A percentile compares a stretch with the other conserved stretches of the same genome.
These are phyloP conservation scores for Suhomyces prunicola DNA, from an alignment of 805 yeast genomes.

Conservation along the genomic window DNA sequence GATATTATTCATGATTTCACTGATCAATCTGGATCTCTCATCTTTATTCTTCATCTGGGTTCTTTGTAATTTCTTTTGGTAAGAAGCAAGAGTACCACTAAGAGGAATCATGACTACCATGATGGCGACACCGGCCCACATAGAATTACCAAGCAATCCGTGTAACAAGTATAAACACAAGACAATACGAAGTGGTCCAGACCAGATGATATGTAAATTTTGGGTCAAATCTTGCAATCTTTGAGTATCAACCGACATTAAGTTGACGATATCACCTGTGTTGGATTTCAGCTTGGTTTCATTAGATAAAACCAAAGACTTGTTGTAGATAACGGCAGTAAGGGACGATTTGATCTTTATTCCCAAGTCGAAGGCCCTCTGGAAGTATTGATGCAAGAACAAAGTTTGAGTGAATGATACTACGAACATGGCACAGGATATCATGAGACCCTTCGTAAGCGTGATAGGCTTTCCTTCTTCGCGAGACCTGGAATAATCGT, in stretches of 20 bases:
- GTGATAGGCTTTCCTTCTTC: slow-evolving; percentile 50
- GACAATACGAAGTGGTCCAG: slow-evolving; percentile 86
- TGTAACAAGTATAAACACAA: slow-evolving; percentile 74
- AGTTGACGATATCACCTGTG: slow-evolving; percentile 90
- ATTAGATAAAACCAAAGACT: slow-evolving; percentile 64
- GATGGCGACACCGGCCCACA: slow-evolving; percentile 93
- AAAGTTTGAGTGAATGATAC: slow-evolving; percentile 77
- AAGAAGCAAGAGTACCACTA: slow-evolving; percentile 65
- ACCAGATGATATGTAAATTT: slow-evolving; percentile 79
- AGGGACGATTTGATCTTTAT: slow-evolving; percentile 71
- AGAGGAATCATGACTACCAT: slow-evolving; percentile 77
- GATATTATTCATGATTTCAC: slow-evolving; percentile 86
- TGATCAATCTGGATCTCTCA: slow-evolving; percentile 82
- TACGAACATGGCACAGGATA: slow-evolving; percentile 70
- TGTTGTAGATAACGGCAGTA: slow-evolving; percentile 64
- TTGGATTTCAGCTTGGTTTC: slow-evolving; percentile 69
- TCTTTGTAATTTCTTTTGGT: slow-evolving; percentile 72
- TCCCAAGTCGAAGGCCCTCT: slow-evolving; percentile 70
- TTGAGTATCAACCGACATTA: slow-evolving; percentile 93
- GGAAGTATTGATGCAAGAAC: slow-evolving; percentile 74
- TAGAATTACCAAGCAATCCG: slow-evolving; percentile 74
- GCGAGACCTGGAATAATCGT: slow-evolving; percentile 36
- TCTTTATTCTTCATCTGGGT: slow-evolving; percentile 88
- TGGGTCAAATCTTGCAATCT: slow-evolving; percentile 81
- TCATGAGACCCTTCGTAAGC: slow-evolving; percentile 69